Evolutionary conservation across 192 early-diverging fungal genomes (phyloP), one percentile per base, ranked within the genome.

Genomic region (Rhizoclosmatium sp.): DNA sequence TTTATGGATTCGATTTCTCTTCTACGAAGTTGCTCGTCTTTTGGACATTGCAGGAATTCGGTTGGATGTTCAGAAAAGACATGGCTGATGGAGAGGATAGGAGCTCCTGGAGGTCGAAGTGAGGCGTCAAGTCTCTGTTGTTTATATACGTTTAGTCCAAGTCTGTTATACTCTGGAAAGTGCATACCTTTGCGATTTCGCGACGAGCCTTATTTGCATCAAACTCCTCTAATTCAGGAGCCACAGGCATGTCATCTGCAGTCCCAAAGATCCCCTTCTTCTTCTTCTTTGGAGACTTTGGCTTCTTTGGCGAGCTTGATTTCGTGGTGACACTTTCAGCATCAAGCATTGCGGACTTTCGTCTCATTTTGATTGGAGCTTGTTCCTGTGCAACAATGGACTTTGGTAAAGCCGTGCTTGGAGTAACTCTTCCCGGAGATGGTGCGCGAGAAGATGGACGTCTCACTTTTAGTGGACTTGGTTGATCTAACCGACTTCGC

Each of bases 1-100:
- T 69, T 59, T 1, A 82, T 83, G 19, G 79, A 49, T 46, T 86
- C 74, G 42, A 82, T 51, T 65, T 82, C 49, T 16, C 77, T 62
- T 41, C 87, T 56, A 14, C 88, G 82, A 14, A 44, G 31, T 76
- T 85, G 85, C 71, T 89, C 88, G 51, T 82, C 51, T 47, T 78
- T 83, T 31, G 84, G 80, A 40, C 84, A 85, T 46, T 83, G 73
- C 21, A 80, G 59, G 47, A 76, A 82, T 59, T 71, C 78, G 0
- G 84, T 85, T 4, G 73, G 78, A 14, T 81, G 61, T 47, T 84
- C 78, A 10, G 47, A 83, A 31, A 54, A 72, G 19, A 73, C 69
- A 46, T 59, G 70, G 62, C 65, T 76, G 44, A 85, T 69, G 14
- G 68, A 67, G 4, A 85, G 59, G 31, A 78, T 69, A 4, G 84